Evolutionary conservation across 2,329 filamentous ascomycete species (phyloP), one percentile per base, ranked within the genome.

Genomic region (Phaeosphaeriaceae sp.): DNA sequence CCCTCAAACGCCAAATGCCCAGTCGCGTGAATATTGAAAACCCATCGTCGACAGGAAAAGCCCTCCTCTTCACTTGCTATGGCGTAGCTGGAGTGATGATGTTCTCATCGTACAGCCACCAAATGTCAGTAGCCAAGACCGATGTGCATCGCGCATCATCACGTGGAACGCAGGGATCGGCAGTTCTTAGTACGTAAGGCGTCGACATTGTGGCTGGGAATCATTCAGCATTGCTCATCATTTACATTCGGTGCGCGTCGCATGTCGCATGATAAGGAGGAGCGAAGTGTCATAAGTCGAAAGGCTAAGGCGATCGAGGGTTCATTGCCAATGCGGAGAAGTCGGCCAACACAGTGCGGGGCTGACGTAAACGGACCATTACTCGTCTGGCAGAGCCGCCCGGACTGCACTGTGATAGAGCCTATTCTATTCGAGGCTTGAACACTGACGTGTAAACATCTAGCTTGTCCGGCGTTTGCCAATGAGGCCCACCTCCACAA

Each of bases 81-180:
- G 42, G 21, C 52, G 35, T 47, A 50, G 24, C 35, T 55, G 40
- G 46, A 55, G 52, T 35, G 30, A 24, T 53, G 53, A 60, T 61
- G 58, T 40, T 56, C 43, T 57, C 46, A 64, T 68, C 47, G 59
- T 60, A 62, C 52, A 63, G 58, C 66, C 60, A 59, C 59, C 61
- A 57, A 51, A 56, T 53, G 58, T 58, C 48, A 54, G 35, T 47
- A 47, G 64, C 67, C 64, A 64, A 67, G 64, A 51, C 62, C 58
- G 56, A 60, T 52, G 46, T 52, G 55, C 61, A 58, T 60, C 60
- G 55, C 65, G 66, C 71, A 69, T 60, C 58, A 65, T 70, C 68
- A 74, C 72, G 72, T 74, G 72, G 46, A 60, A 42, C 50, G 60
- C 63, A 21, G 23, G 56, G 51, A 40, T 57, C 35, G 49, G 55